These are phyloP conservation scores for Aspergillus thermomutatus DNA, from an alignment of 2,329 filamentous ascomycete species.

Conservation along the genomic window DNA sequence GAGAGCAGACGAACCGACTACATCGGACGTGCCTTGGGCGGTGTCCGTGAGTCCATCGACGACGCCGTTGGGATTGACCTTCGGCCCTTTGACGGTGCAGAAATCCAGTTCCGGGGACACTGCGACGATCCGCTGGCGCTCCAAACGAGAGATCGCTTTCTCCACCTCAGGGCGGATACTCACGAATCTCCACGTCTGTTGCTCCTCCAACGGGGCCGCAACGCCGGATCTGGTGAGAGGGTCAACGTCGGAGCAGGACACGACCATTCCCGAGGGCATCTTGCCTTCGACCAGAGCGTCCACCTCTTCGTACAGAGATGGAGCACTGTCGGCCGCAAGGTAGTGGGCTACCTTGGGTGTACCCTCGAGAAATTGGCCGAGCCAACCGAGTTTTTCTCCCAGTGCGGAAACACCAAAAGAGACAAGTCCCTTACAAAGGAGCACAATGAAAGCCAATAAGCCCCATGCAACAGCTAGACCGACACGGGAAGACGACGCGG, in stretches of 20 bases:
- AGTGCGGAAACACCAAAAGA: slow-evolving; percentile 14
- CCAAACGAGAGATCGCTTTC: slow-evolving; percentile 11
- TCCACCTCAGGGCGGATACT: slow-evolving; percentile 11
- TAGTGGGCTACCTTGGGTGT: slow-evolving; percentile 12
- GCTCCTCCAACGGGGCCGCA: neutral
- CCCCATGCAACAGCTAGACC: slow-evolving; percentile 1
- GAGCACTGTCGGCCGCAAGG: slow-evolving; percentile 5
- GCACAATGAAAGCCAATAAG: slow-evolving; percentile 4
- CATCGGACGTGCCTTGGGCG: slow-evolving; percentile 15
- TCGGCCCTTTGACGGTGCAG: slow-evolving; percentile 6
- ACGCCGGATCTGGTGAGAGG: slow-evolving; percentile 4
- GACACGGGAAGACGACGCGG: slow-evolving; percentile 1
- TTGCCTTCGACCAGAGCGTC: slow-evolving; percentile 6
- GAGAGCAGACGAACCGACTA: slow-evolving; percentile 10
- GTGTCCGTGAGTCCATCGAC: slow-evolving; percentile 14
- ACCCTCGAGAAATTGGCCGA: slow-evolving; percentile 5
- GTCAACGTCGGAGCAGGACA: neutral
- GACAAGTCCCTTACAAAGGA: slow-evolving; percentile 7
- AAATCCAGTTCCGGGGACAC: slow-evolving; percentile 3
- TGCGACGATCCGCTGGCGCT: slow-evolving; percentile 1
- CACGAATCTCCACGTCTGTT: slow-evolving; percentile 3
- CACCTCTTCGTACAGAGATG: slow-evolving; percentile 8
- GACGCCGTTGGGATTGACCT: slow-evolving; percentile 7
- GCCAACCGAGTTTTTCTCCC: slow-evolving; percentile 1
- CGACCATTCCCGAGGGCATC: neutral